Evolutionary conservation across 495 filamentous ascomycete species (phyloP), one percentile per base, ranked within the genome.

Genomic region (Xylaria cubensis): DNA sequence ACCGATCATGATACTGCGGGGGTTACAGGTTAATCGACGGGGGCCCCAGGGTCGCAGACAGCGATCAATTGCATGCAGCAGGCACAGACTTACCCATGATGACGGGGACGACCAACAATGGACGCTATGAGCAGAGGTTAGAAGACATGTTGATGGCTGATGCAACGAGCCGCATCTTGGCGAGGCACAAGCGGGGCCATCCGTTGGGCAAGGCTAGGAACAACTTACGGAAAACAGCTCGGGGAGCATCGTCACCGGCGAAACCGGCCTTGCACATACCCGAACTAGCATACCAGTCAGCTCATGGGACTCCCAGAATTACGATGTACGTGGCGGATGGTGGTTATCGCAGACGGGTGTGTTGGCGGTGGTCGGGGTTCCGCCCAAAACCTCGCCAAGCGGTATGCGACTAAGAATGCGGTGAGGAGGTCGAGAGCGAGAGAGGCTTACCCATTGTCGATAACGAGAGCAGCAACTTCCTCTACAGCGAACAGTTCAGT

Each of bases 181-280:
- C 64, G 68, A 74, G 75, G 69, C 77, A 77, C 73, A 77, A 75
- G 73, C 73, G 82, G 76, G 76, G 78, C 50, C 7, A 39, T 17
- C 50, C n/a, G 72, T 77, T 76, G 73, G 74, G 77, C 72, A 63
- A 74, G 74, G 71, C 67, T 65, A 70, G 41, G 62, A 29, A 44
- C 29, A 59, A 98, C 96, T 97, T 93, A 99, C 96, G 96, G 91
- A 99, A 99, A 82, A 99, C 96, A 86, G 96, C 96, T 88, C 96
- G 90, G 79, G 96, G 96, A 86, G 96, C 96, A 94, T 99, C 96
- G 83, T 99, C 96, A 95, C 96, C 96, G 88, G 96, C 96, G 88
- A 99, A 99, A 94, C 96, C 96, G 92, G 96, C 96, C 90, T 99
- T 99, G 88, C 96, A 99, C 96, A 99, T 99, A 91, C 96, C 96